Conservation (phyloP, 768 basidiomycete species). For the Leucosporidium creatinivorum region DNA sequence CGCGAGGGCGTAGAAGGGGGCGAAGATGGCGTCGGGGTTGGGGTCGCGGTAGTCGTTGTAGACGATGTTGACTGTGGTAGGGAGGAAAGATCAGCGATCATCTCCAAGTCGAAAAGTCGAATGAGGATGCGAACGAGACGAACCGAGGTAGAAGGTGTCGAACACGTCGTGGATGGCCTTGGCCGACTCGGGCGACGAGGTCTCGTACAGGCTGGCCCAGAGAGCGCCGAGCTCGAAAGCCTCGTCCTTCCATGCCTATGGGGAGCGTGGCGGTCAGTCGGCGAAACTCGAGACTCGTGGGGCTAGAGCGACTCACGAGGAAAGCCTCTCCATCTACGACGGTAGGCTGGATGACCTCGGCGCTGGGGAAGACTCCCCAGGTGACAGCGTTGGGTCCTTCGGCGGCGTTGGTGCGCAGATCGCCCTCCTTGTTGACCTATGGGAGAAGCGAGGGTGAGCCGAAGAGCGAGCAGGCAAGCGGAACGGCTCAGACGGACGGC, state of each 20-base stretch:
- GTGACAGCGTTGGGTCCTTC: slow-evolving; percentile 98
- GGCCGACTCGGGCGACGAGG: slow-evolving; percentile 61
- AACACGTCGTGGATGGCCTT: slow-evolving; percentile 63
- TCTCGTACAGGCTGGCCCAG: slow-evolving; percentile 77
- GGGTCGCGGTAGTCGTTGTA: slow-evolving; percentile 66
- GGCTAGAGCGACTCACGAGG: slow-evolving; percentile 69
- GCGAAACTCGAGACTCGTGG: slow-evolving; percentile 44
- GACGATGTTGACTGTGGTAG: slow-evolving; percentile 58
- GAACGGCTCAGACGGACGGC: slow-evolving; percentile 48
- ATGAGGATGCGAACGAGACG: not conserved
- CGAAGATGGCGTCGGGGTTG: slow-evolving; percentile 37
- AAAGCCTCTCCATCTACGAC: slow-evolving; percentile 94
- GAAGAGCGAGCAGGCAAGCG: not conserved
- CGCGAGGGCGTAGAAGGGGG: slow-evolving; percentile 32
- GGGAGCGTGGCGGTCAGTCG: not conserved
- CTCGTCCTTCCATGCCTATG: slow-evolving; percentile 60
- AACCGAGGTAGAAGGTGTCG: slow-evolving; percentile 66
- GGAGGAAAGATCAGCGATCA: not conserved
- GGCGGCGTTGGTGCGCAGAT: slow-evolving; percentile 87
- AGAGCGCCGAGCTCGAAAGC: slow-evolving; percentile 91
- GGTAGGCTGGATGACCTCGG: slow-evolving; percentile 91
- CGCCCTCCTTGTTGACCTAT: slow-evolving; percentile 76
- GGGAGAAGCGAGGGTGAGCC: not conserved
- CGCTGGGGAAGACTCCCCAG: slow-evolving; percentile 96
- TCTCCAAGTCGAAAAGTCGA: not conserved